Base-by-base conservation (phyloP, 2,329 filamentous ascomycete genomes). In the Aureobasidium musti region DNA sequence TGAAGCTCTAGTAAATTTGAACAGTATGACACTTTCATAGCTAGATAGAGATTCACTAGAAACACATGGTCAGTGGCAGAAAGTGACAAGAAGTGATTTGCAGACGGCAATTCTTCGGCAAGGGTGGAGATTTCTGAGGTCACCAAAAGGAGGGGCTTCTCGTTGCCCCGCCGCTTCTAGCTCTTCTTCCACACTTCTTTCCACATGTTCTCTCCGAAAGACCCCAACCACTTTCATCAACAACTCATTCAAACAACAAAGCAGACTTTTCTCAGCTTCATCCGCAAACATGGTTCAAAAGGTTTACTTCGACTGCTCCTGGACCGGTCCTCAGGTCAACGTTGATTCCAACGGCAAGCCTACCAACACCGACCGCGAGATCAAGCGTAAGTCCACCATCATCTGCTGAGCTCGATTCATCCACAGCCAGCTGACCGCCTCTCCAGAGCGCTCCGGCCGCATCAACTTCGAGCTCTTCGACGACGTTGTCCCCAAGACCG, bases 401-500 rank as follows among this genome's bases (percentile, higher is more conserved):
- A 17, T 30, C 49, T 26, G 23, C 35, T 19, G 41, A 33, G 37
- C 35, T 65, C 63, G 63, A 47, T 65, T 45, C 41, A 68, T 70
- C 70, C 14, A 28, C 41, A 39, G 66, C 61, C 72, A 39, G 70
- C 69, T 69, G n/a, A 63, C 49, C 28, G 3, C 70, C 70, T 69
- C 71, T 70, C 63, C 73, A 92, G 91, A 80, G 69, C 90, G 95
- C 82, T 75, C 74, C 63, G 92, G 90, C 76, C 89, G 90, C 78
- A 91, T 98, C 85, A 90, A 87, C 84, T 96, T 97, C 85, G 88
- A 89, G 75, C 91, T 98, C 78, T 97, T 84, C 85, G 86, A 94
- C 78, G 86, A 92, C 72, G 84, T 88, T 69, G 92, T 96, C 78
- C 94, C 94, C 80, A 95, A 90, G 87, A 97, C 94, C 82, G 91